These are phyloP conservation scores for Ogataea kodamae DNA, from an alignment of 805 yeast species.

Conservation along the genomic window DNA sequence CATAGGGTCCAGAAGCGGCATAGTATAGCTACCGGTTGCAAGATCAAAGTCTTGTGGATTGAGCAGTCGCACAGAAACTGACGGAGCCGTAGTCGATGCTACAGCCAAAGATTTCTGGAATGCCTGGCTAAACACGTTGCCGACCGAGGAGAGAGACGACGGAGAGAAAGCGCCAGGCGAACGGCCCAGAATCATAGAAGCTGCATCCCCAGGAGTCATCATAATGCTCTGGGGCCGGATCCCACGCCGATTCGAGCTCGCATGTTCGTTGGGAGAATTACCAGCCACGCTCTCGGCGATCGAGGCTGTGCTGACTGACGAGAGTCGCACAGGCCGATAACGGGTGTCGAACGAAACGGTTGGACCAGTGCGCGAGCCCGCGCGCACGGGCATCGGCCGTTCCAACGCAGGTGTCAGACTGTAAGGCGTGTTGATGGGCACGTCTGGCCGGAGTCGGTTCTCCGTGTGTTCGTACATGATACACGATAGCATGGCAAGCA, in stretches of 20 bases:
- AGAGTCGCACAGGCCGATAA: conserved; percentile 10
- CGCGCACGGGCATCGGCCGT: neutral
- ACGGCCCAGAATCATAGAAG: conserved; percentile 8
- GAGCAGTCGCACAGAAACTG: conserved; percentile 44
- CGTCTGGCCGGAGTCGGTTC: conserved; percentile 26
- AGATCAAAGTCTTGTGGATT: conserved; percentile 44
- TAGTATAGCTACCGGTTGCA: conserved; percentile 40
- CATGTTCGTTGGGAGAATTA: conserved; percentile 30
- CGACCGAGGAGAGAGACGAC: conserved; percentile 15
- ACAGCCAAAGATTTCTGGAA: conserved; percentile 18
- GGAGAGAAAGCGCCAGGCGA: conserved; percentile 15
- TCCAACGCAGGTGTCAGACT: conserved; percentile 7
- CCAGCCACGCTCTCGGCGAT: conserved; percentile 25
- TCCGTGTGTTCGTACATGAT: conserved; percentile 48
- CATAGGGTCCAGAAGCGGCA: conserved; percentile 39
- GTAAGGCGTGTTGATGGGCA: conserved; percentile 49
- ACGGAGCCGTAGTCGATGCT: conserved; percentile 15
- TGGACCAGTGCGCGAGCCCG: conserved; percentile 1
- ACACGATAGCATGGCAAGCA: conserved; percentile 87
- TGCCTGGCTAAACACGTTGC: conserved; percentile 25
- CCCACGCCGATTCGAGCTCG: conserved; percentile 28
- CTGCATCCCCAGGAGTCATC: conserved; percentile 9
- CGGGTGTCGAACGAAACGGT: conserved; percentile 12
- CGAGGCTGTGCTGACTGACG: conserved; percentile 28
- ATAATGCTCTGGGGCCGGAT: conserved; percentile 20